Base-by-base conservation (phyloP, 176 grass and related monocot species). In the Oropetium thomaeum region DNA sequence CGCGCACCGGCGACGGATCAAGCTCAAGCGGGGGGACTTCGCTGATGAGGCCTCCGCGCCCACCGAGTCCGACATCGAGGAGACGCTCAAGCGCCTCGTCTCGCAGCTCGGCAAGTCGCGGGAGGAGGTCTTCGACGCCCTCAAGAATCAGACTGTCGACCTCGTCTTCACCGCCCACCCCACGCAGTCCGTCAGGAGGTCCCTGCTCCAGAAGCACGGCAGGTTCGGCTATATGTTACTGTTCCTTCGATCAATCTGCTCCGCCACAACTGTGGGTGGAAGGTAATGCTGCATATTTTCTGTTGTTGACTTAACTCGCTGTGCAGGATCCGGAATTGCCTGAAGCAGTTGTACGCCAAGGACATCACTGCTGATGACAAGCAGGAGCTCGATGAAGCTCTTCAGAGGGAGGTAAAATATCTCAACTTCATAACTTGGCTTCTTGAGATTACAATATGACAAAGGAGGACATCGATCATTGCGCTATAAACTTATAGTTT, bases 21-120 rank as follows among this genome's bases (percentile, higher is more conserved):
- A 99, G 84, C 84, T 89, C 67, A 95, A 79, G 80, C 90, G 92
- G 5, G 87, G 96, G 37, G 91, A 92, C 81, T 95, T 99, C 70
- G 87, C 53, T 10, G 96, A 99, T 60, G 96, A 99, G 79, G 87
- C 78, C 17, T 88, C 87, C 11, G 96, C 96, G 26, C 84, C 84
- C 57, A 99, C 96, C 1, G 96, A 99, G 82, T 99, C 96, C 4
- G 89, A 99, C 87, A 92, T 99, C 32, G 96, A 99, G 88, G 96
- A 99, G 83, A 99, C 96, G 51, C 76, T 99, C 30, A 92, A 95
- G 79, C 81, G 89, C 45, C 87, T 99, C 4, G 91, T 99, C 29
- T 73, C 58, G 10, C 42, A 90, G 63, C 78, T 95, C 51, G 88
- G 90, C 8, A 99, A 95, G 77, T 99, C 96, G 10, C 74, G 89